Evolutionary conservation across 2,329 filamentous ascomycete species (phyloP).

Genomic region (Colletotrichum echinochloae): DNA sequence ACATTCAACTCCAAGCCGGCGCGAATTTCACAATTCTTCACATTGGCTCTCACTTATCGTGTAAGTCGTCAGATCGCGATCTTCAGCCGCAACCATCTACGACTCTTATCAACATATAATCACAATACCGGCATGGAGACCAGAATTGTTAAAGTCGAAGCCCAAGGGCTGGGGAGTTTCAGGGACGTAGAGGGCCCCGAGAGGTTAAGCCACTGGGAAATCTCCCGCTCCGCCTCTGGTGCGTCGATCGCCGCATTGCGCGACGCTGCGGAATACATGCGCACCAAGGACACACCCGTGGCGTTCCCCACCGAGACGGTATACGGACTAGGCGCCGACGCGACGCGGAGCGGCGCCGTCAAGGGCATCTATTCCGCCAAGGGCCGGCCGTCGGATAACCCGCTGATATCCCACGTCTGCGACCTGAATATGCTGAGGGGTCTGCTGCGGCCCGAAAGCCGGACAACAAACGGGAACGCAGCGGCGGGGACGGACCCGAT

Average conservation of each 20-base stretch:
- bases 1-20: background rate
- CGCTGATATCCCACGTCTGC: constrained; percentile 91
- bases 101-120: background rate
- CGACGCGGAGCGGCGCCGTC: constrained; percentile 85
- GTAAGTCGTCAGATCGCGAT: constrained; percentile 36
- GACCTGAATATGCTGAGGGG: constrained; percentile 81
- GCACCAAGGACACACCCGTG: constrained; percentile 78
- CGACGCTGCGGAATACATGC: constrained; percentile 75
- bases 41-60: constrained; percentile 31
- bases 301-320: constrained; percentile 98
- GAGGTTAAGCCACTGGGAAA: constrained; percentile 58
- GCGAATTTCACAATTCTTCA: background rate
- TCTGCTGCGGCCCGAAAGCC: constrained; percentile 60
- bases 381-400: constrained; percentile 91
- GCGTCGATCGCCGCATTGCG: constrained; percentile 59
- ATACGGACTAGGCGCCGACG: constrained; percentile 96
- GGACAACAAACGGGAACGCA: constrained; percentile 29
- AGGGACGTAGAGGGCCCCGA: constrained; percentile 45
- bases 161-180: constrained; percentile 52
- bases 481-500: constrained; percentile 58
- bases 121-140: constrained; percentile 53
- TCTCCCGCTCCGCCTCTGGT: constrained; percentile 47
- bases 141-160: constrained; percentile 52
- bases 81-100: background rate
- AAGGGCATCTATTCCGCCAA: constrained; percentile 94